A percentile compares a stretch with the other conserved stretches of the same genome.
These are phyloP conservation scores for Coemansia sp. DNA, from an alignment of 192 early-diverging fungal species.

Conservation along the genomic window DNA sequence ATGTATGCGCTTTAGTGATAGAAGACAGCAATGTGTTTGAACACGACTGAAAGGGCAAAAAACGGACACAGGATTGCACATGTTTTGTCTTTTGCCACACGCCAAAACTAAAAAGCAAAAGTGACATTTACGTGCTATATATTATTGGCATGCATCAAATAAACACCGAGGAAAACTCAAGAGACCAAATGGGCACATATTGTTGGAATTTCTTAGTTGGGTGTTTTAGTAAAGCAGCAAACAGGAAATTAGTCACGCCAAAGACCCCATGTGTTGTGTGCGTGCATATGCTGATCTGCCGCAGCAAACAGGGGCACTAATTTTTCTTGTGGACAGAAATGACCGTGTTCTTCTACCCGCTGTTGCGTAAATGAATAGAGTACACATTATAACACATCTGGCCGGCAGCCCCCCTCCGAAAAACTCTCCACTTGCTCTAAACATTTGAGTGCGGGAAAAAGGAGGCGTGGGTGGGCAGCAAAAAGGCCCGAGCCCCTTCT, in stretches of 20 bases:
- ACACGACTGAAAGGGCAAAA: neutral
- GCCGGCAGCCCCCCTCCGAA: neutral
- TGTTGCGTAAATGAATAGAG: neutral
- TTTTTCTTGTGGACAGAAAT: constrained; percentile 3
- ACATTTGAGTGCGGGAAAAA: neutral
- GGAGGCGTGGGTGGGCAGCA: neutral
- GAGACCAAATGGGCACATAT: neutral
- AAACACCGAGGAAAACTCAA: neutral
- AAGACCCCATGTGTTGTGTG: neutral
- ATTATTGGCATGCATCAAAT: neutral
- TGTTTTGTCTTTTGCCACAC: neutral
- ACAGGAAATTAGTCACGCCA: neutral
- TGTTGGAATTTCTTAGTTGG: no score
- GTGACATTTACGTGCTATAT: neutral
- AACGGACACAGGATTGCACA: neutral
- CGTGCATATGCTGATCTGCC: neutral
- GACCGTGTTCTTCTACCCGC: neutral
- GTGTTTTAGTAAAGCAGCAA: neutral
- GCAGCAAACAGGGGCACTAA: neutral
- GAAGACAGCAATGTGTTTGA: neutral
- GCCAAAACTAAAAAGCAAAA: neutral
- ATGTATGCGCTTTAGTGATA: neutral
- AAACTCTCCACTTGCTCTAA: constrained; percentile 2
- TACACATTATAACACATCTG: neutral
- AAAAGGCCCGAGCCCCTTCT: neutral